Base-by-base conservation (phyloP, 164 flowering plant species). In the Hamamelis virginiana region DNA sequence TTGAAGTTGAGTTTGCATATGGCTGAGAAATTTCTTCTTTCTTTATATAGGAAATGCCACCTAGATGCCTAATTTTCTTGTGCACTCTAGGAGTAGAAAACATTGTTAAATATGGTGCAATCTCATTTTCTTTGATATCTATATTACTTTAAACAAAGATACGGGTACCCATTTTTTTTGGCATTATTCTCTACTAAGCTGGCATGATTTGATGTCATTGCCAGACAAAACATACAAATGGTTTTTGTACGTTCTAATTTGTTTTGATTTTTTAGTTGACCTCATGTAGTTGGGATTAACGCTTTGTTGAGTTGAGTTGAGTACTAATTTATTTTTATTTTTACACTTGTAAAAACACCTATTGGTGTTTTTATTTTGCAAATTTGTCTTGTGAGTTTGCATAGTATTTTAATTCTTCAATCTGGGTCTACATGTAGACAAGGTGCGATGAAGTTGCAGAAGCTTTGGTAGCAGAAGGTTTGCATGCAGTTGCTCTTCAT, bases 401-500 rank as follows among this genome's bases (percentile, higher is more conserved):
- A 22, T 10, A 44, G 8, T 9, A 4, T 59, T 70, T 12, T 74
- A 16, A 44, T 28, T 16, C 63, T 28, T 51, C 25, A 65, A 50
- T 56, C n/a, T 56, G 16, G 51, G n/a, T 65, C n/a, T 68, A 19
- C 22, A n/a, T 70, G 69, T 64, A 80, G 91, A 85, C 82, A 27
- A 82, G 86, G 74, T 87, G 91, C 53, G 86, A 87, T 74, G 91
- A 87, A 77, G 84, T 87, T 48, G 80, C 85, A 46, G 91, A 85
- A 69, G 87, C 89, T 60, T 76, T 87, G 73, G 78, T 81, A 55
- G 86, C 82, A 38, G 84, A 87, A 78, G 91, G 91, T 59, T 66
- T 87, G 67, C 80, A 72, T 72, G 91, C 91, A 28, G 89, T 82
- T 79, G 81, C 87, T 73, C 87, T 87, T 75, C 91, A 87, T 82